Percentiles rank a stretch among this genome's conserved stretches.
Conservation (phyloP, 768 basidiomycete species). For the Hirschioporus abietinus region DNA sequence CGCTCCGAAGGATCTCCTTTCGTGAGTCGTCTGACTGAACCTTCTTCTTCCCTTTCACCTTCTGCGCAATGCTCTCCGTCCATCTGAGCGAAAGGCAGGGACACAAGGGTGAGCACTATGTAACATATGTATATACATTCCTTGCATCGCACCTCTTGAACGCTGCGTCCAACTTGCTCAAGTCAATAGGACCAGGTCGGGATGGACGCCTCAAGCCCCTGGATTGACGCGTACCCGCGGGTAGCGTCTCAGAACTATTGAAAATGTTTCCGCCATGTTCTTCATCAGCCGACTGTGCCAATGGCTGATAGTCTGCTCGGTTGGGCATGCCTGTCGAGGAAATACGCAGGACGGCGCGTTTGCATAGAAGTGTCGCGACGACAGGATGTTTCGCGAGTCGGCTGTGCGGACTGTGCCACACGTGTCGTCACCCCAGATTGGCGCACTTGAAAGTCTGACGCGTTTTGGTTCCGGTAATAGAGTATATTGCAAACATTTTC, state of each 20-base stretch:
- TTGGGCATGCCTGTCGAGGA: slow-evolving; percentile 30
- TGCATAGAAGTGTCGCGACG: background rate
- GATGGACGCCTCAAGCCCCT: slow-evolving; percentile 27
- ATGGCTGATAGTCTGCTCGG: slow-evolving; percentile 40
- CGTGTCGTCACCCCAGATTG: background rate
- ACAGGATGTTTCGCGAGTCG: background rate
- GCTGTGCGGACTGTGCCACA: background rate
- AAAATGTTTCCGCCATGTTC: slow-evolving; percentile 37
- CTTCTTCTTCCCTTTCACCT: slow-evolving; percentile 61
- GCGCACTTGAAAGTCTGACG: background rate
- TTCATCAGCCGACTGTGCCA: slow-evolving; percentile 36
- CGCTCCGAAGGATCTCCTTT: slow-evolving; percentile 74
- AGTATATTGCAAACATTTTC: background rate
- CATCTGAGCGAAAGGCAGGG: slow-evolving; percentile 42
- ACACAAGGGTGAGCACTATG: background rate
- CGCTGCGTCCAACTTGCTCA: slow-evolving; percentile 73
- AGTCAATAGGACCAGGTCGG: slow-evolving; percentile 66
- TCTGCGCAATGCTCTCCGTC: slow-evolving; percentile 84
- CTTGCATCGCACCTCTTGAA: slow-evolving; percentile 59
- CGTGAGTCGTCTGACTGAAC: slow-evolving; percentile 49
- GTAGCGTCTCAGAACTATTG: slow-evolving; percentile 22
- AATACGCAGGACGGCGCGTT: background rate
- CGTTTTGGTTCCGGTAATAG: background rate
- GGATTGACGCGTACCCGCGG: slow-evolving; percentile 10
- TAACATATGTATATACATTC: background rate